phyloP scores from a whole-genome alignment of 371 early-diverging fungal genomes.

The Mucor circinelloides region DNA sequence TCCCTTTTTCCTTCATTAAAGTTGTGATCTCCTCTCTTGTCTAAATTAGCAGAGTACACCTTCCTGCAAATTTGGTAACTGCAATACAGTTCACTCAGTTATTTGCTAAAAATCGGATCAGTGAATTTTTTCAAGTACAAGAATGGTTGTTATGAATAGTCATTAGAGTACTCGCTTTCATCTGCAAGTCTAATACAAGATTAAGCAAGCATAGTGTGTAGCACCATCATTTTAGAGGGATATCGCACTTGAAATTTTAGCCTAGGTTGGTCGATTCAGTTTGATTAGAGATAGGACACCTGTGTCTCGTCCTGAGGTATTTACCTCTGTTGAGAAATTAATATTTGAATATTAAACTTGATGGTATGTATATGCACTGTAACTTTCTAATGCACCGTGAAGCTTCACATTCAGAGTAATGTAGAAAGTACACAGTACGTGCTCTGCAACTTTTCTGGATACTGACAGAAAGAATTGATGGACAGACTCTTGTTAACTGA shows the following conservation, averaged over 20 bases:
- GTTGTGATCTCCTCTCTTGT: neutral
- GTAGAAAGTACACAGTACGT: too few relatives aligned
- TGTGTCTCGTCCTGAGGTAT: neutral
- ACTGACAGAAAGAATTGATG: too few relatives aligned
- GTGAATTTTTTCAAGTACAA: neutral
- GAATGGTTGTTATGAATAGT: neutral
- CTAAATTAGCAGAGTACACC: neutral
- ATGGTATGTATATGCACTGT: too few relatives aligned
- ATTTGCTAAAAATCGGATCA: neutral
- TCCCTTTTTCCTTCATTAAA: constrained; percentile 6
- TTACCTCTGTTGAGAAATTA: neutral
- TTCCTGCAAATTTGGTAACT: neutral
- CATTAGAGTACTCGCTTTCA: neutral
- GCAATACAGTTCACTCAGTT: neutral
- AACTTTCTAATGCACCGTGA: too few relatives aligned
- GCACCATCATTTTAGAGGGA: neutral
- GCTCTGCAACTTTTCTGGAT: too few relatives aligned
- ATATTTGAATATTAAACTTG: too few relatives aligned
- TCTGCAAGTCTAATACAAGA: neutral
- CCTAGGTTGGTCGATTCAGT: neutral
- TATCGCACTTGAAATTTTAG: neutral
- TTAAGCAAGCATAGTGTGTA: neutral
- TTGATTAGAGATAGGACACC: neutral
- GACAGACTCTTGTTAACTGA: too few relatives aligned
- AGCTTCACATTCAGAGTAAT: too few relatives aligned